A percentile compares a stretch with the other conserved stretches of the same genome.
These are phyloP conservation scores for Fusarium globosum DNA, from an alignment of 2,329 filamentous ascomycete genomes.

Conservation along the genomic window DNA sequence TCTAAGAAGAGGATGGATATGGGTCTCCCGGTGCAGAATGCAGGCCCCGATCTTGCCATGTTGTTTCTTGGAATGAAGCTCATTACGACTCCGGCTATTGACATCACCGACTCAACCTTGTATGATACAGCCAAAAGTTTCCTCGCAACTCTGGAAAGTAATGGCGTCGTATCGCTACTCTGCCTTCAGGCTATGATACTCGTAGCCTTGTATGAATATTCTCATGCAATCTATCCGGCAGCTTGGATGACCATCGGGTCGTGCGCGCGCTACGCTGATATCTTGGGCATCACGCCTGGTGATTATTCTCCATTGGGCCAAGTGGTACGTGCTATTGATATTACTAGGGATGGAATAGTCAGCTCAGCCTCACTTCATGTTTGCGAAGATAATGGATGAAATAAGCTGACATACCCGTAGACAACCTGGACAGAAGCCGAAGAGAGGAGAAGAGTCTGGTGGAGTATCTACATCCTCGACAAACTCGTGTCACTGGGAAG, in stretches of 20 bases:
- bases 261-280: not conserved
- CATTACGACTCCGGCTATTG: not conserved
- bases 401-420: rapidly evolving
- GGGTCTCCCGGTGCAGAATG: not conserved
- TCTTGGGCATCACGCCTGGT: not conserved
- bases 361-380: rapidly evolving
- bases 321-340: not conserved
- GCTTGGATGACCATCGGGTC: not conserved
- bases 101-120: not conserved
- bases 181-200: not conserved
- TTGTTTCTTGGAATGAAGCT: not conserved
- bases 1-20: not conserved
- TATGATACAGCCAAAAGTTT: not conserved
- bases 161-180: rapidly evolving
- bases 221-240: not conserved
- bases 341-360: rapidly evolving
- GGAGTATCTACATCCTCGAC: not conserved
- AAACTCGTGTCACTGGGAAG: not conserved
- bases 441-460: not conserved
- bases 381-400: rapidly evolving
- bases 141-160: not conserved
- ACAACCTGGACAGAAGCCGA: not conserved
- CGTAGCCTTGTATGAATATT: not conserved
- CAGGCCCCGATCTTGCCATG: not conserved
- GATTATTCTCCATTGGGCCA: not conserved